phyloP scores from a whole-genome alignment of 1,284 basidiomycete genomes.

The Sphagnurus paluster region DNA sequence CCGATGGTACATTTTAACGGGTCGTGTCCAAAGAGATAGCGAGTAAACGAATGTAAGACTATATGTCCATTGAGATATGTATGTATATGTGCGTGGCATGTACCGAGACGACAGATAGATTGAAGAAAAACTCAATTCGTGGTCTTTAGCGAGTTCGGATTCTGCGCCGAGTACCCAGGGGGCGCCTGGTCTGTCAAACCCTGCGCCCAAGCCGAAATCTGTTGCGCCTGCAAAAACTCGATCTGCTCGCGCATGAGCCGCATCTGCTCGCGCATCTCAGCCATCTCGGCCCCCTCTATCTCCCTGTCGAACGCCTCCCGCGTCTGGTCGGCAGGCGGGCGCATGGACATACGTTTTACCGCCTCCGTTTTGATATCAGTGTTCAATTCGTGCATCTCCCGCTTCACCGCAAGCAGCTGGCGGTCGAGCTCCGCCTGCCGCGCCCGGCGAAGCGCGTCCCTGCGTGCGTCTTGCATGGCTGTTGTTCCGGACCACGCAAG shows the following conservation, averaged over 20 bases:
- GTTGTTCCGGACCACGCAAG: background rate
- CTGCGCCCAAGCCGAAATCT: slow-evolving; percentile 29
- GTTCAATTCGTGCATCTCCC: slow-evolving; percentile 9
- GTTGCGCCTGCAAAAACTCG: slow-evolving; percentile 24
- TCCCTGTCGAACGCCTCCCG: too few relatives aligned
- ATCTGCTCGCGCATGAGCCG: slow-evolving; percentile 26
- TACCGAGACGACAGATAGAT: background rate
- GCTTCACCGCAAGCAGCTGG: slow-evolving; percentile 4
- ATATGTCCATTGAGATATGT: too few relatives aligned
- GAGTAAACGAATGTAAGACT: too few relatives aligned
- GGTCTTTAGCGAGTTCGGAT: background rate
- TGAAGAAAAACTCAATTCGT: background rate
- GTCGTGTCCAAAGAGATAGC: too few relatives aligned
- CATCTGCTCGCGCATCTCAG: slow-evolving; percentile 28
- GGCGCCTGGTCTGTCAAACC: slow-evolving; percentile 30
- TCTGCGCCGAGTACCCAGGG: slow-evolving; percentile 23
- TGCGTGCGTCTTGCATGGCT: background rate
- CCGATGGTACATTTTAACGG: too few relatives aligned
- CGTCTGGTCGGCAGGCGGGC: too few relatives aligned
- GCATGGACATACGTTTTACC: background rate
- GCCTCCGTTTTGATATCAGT: slow-evolving; percentile 1
- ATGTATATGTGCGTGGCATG: too few relatives aligned
- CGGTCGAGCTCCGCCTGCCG: slow-evolving; percentile 8
- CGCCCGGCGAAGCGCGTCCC: background rate
- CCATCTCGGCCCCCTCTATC: slow-evolving; percentile 21